Evolutionary conservation across 202 grass and related monocot genomes (phyloP).

Genomic region (Zoysia matrella): DNA sequence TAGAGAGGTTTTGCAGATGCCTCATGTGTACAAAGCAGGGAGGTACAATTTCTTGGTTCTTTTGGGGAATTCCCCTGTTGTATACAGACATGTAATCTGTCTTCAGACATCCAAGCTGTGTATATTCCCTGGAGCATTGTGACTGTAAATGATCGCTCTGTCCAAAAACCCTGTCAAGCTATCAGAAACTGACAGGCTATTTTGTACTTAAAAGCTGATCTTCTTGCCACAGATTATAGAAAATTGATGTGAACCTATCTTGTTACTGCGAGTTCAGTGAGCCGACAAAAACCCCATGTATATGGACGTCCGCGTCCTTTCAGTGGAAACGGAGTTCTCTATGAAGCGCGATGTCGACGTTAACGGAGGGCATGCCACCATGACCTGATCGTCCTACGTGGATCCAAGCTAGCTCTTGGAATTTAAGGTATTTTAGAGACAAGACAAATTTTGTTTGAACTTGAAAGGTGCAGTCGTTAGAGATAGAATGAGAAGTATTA

Average conservation of each 20-base stretch:
- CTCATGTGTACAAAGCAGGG: neutral
- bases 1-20: neutral
- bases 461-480: no score
- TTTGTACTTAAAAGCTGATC: neutral
- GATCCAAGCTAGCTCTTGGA: no score
- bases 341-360: no score
- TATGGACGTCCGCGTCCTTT: no score
- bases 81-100: slow-evolving; percentile 19
- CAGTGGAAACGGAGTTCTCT: no score
- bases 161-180: neutral
- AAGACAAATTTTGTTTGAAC: no score
- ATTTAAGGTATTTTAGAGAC: no score
- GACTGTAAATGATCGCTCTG: neutral
- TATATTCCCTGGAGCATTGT: slow-evolving; percentile 12
- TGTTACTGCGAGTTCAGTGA: no score
- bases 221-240: neutral
- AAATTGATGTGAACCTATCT: neutral
- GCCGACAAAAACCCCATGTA: no score
- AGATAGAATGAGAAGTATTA: no score
- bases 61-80: neutral
- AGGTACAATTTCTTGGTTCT: slow-evolving; percentile 11
- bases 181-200: neutral
- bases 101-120: neutral
- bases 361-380: no score
- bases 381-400: no score